Evolutionary conservation across 2,329 filamentous ascomycete genomes (phyloP).

Genomic region (Aspergillus fijiensis): DNA sequence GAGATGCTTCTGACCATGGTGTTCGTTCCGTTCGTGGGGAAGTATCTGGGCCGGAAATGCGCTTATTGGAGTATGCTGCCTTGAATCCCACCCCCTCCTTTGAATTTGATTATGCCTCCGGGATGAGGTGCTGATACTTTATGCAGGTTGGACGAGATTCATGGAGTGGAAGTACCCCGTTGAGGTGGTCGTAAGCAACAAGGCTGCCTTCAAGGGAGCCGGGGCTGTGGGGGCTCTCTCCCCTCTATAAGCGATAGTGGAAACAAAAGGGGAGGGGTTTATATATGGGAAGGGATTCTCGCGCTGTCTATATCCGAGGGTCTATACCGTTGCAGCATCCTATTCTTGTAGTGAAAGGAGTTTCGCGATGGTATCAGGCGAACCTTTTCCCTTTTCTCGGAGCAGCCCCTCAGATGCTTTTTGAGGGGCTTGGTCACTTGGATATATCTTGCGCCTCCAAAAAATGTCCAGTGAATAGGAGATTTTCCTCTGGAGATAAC

Average conservation of each 20-base stretch:
- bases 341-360: too few species aligned
- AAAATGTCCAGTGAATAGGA: background rate
- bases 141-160: conserved; percentile 80
- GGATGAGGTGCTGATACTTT: background rate
- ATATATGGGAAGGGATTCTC: background rate
- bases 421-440: background rate
- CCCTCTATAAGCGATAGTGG: conserved; percentile 32
- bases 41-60: conserved; percentile 91
- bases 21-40: conserved; percentile 87
- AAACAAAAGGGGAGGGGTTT: background rate
- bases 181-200: conserved; percentile 64
- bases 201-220: conserved; percentile 61
- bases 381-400: too few species aligned
- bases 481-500: too few species aligned
- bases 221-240: conserved; percentile 61
- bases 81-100: conserved; percentile 7
- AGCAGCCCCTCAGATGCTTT: too few species aligned
- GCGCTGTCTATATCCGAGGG: too few species aligned
- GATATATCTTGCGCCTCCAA: background rate
- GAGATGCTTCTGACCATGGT: conserved; percentile 94
- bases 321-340: too few species aligned
- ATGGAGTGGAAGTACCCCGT: conserved; percentile 94
- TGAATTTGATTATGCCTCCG: background rate
- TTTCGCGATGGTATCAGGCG: too few species aligned
- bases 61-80: conserved; percentile 80